These are phyloP conservation scores for Vigna hirtella DNA, from an alignment of 306 rosid species.

Conservation along the genomic window DNA sequence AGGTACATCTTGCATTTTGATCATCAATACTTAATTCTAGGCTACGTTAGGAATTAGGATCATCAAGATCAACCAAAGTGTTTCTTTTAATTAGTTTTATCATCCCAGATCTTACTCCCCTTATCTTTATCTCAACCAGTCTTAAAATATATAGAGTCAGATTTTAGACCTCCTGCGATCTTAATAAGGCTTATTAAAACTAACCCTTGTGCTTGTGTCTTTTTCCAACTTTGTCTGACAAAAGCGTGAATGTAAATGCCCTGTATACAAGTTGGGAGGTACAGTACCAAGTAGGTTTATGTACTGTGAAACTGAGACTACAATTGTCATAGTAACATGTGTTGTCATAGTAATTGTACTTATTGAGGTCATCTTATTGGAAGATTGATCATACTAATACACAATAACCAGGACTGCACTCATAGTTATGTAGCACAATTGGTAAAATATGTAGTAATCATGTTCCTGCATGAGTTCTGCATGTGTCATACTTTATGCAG, in stretches of 20 bases:
- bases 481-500: no score
- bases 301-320: conserved; percentile 2
- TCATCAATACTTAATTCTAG: conserved; percentile 34
- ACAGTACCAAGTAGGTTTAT: conserved; percentile 37
- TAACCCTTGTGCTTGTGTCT: conserved; percentile 38
- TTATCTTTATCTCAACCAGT: conserved; percentile 43
- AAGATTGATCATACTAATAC: no score
- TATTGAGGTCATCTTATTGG: no score
- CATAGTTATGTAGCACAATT: no score
- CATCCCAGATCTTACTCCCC: conserved; percentile 37
- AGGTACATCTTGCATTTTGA: no score
- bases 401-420: no score
- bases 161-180: not conserved
- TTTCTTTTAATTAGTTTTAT: conserved; percentile 45
- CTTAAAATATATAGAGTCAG: conserved; percentile 20
- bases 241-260: conserved; percentile 51
- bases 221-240: conserved; percentile 55
- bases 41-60: conserved; percentile 47
- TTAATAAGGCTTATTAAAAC: not conserved
- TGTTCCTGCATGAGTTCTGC: no score
- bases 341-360: no score
- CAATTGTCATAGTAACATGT: conserved; percentile 8
- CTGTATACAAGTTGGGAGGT: conserved; percentile 48
- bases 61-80: conserved; percentile 41
- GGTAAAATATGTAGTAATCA: no score